Evolutionary conservation across 202 grass and related monocot species (phyloP), one percentile per base, ranked within the genome.

Genomic region (Panicum hallii): DNA sequence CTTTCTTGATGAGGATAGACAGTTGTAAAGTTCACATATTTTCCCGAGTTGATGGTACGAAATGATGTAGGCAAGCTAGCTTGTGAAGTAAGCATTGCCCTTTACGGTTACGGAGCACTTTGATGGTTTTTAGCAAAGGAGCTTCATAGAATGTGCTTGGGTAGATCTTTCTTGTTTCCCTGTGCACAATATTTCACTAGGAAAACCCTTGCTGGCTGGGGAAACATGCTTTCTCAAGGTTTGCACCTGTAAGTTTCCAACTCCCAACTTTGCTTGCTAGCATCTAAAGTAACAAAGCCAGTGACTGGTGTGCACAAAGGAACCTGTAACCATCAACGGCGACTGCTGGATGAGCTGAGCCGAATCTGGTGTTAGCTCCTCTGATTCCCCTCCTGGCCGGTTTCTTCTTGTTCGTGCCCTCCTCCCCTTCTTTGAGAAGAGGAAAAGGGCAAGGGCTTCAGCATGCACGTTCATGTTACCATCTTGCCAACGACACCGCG

Each of bases 21-120:
- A 9, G 53, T 75, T 64, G 56, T 47, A 15, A 38, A 44, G 44
- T 74, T 75, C 30, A 62, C 19, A 16, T 61, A n/a, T 40, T 81
- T 38, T 38, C 23, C 16, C 28, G 10, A 83, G 79, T 43, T 79
- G 17, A 52, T 13, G 22, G 20, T 46, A 86, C 40, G 47, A 82
- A 80, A 53, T 23, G 40, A 62, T 48, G 40, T 46, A 46, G 58
- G 32, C 41, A 82, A 26, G 67, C 5, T 72, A 78, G 72, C 79
- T 86, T 90, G 50, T 74, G 36, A 32, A 79, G 43, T 30, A 4
- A 45, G 84, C 79, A 26, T 57, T 78, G 79, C 20, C 3, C 28
- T 53, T 9, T 72, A 49, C 13, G 13, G 49, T 72, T 79, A 66
- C 13, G 9, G 41, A 64, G 20, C 53, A 5, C 63, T 56, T 48